Base-by-base conservation (phyloP, 2,329 filamentous ascomycete genomes). In the Colletotrichum sojae region DNA sequence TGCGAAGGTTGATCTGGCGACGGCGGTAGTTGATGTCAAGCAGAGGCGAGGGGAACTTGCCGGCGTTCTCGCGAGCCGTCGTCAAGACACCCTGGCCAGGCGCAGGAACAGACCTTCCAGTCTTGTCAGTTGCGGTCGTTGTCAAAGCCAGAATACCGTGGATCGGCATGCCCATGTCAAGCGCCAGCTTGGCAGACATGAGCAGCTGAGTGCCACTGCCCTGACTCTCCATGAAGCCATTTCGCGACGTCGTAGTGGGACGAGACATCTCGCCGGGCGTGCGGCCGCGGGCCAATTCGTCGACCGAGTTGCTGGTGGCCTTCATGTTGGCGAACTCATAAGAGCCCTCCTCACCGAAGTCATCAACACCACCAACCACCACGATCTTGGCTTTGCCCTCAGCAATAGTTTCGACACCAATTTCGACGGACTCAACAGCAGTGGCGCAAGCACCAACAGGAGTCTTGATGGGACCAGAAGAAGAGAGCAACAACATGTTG, bases 321-420 rank as follows among this genome's bases (percentile, higher is more conserved):
- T 97, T 97, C 96, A 99, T 99, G 87, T 99, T 99, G 86, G 96
- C 96, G 80, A 99, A 99, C 82, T 99, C 96, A 78, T 98, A 99
- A 1, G 96, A 99, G 60, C 96, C 97, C 84, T 99, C 96, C 84
- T 99, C 96, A 77, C 97, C 94, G 86, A 99, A 98, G 83, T 99
- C 97, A 84, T 99, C 96, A 78, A 99, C 98, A 74, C 96, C 96
- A 89, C 96, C 96, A 69, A 99, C 97, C 73, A 99, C 92, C 88
- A 95, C 98, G 77, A 99, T 90, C 60, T 95, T 93, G 69, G 97
- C 96, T 88, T 99, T 99, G 83, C 96, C 96, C 82, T 98, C 95
- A 76, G 98, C 91, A 78, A 99, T 99, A 27, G 95, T 98, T 84
- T 99, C 96, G 78, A 97, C 98, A 76, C 96, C 96, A 78, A 97